Conservation (phyloP, 495 filamentous ascomycete genomes). For the Copromyces sp. region DNA sequence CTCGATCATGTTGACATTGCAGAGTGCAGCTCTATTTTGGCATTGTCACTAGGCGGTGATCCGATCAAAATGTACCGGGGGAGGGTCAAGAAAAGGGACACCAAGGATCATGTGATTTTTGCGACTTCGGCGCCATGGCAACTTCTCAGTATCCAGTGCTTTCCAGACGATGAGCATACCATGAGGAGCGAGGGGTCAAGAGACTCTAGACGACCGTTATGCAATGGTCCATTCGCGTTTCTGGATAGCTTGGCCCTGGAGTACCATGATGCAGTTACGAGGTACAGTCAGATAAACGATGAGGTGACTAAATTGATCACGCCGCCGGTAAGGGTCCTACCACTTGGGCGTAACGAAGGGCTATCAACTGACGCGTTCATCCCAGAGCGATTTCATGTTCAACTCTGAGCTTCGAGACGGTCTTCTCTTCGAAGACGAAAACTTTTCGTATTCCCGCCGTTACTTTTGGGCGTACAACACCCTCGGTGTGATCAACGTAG, state of each 20-base stretch:
- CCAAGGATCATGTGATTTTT: constrained; percentile 31
- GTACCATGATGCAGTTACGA: constrained; percentile 41
- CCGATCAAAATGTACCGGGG: constrained; percentile 25
- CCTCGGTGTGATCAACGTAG: constrained; percentile 44
- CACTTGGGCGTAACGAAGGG: not conserved
- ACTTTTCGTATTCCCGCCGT: constrained; percentile 44
- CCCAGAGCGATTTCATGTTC: constrained; percentile 44
- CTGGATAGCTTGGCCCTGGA: constrained; percentile 38
- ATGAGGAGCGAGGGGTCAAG: constrained; percentile 30
- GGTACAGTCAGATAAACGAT: constrained; percentile 36
- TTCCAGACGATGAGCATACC: constrained; percentile 40
- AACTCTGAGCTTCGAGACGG: constrained; percentile 35
- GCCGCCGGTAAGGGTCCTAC: constrained; percentile 26
- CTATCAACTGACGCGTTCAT: not conserved
- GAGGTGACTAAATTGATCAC: constrained; percentile 40
- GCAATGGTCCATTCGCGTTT: constrained; percentile 45
- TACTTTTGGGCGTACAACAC: constrained; percentile 52
- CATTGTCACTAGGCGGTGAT: constrained; percentile 34
- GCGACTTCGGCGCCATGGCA: constrained; percentile 43
- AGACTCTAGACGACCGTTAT: constrained; percentile 25
- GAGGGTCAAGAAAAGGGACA: constrained; percentile 20
- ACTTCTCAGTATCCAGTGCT: constrained; percentile 41
- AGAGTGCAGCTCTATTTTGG: constrained; percentile 40
- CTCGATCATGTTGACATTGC: constrained; percentile 39
- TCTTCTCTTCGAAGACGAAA: constrained; percentile 45